Evolutionary conservation across 495 filamentous ascomycete species (phyloP).

Genomic region (Xylaria curta): DNA sequence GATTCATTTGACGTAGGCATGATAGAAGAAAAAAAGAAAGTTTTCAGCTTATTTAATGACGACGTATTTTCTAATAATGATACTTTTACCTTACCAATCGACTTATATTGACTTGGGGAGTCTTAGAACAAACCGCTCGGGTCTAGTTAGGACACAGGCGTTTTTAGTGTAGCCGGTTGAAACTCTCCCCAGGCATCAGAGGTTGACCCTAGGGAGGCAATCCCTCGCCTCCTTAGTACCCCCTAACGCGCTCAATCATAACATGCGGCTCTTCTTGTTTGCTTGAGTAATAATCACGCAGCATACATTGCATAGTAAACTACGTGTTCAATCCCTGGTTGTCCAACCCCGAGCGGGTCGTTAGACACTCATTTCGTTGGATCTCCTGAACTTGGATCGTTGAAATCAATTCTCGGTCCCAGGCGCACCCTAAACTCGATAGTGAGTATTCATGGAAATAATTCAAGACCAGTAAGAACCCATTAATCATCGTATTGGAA

Average conservation of each 20-base stretch:
- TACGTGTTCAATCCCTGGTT: neutral
- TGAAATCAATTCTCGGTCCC: neutral
- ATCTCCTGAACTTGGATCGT: neutral
- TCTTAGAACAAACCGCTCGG: too few relatives aligned
- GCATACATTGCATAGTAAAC: neutral
- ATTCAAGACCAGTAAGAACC: neutral
- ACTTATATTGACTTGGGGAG: too few relatives aligned
- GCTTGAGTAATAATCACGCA: neutral
- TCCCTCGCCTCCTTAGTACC: neutral
- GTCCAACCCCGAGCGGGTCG: neutral
- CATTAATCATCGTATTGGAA: neutral
- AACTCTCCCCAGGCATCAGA: neutral
- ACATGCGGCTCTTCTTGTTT: neutral
- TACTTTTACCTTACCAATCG: too few relatives aligned
- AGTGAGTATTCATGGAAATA: neutral
- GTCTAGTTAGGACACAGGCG: too few relatives aligned
- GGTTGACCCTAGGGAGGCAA: neutral
- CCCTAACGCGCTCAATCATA: neutral
- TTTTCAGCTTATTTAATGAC: neutral
- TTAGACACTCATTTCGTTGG: neutral
- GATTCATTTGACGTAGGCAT: neutral
- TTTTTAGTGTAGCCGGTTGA: neutral
- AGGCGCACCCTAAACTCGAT: neutral
- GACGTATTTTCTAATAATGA: neutral
- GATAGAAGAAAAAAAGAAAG: neutral